Evolutionary conservation across 1,284 basidiomycete genomes (phyloP).

Genomic region (Sporisorium scitamineum): DNA sequence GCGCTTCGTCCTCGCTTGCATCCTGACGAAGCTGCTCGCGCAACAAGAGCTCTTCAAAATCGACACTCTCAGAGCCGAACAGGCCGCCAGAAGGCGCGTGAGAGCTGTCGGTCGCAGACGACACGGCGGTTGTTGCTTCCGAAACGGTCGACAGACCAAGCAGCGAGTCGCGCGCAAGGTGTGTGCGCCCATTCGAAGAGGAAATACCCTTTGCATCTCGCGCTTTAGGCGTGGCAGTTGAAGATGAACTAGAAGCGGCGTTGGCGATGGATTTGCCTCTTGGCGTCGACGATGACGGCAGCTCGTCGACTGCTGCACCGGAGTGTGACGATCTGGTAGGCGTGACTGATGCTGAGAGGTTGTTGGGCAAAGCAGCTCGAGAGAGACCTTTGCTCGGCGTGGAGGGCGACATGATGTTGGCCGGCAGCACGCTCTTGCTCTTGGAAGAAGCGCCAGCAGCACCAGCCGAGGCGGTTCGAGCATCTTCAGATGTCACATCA

Average conservation of each 20-base stretch:
- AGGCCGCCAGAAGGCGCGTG: slow-evolving; percentile 28
- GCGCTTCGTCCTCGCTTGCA: slow-evolving; percentile 1
- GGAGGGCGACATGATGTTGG: slow-evolving; percentile 53
- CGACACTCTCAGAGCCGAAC: slow-evolving; percentile 48
- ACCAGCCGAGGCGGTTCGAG: neutral
- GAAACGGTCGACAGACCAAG: slow-evolving; percentile 46
- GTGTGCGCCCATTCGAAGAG: slow-evolving; percentile 15
- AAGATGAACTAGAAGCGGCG: neutral
- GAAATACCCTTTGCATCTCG: neutral
- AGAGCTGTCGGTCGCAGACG: slow-evolving; percentile 24
- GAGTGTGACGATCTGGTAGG: slow-evolving; percentile 25
- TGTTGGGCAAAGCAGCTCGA: slow-evolving; percentile 12
- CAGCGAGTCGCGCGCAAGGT: slow-evolving; percentile 32
- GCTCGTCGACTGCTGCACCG: slow-evolving; percentile 1
- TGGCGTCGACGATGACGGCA: slow-evolving; percentile 38
- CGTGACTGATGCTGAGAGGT: slow-evolving; percentile 12
- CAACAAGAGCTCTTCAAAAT: slow-evolving; percentile 42
- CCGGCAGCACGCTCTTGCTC: slow-evolving; percentile 21
- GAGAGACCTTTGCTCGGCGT: slow-evolving; percentile 52
- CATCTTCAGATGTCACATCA: slow-evolving; percentile 12
- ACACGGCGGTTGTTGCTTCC: slow-evolving; percentile 36
- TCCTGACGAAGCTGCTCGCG: slow-evolving; percentile 24
- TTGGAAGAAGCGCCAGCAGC: slow-evolving; percentile 1
- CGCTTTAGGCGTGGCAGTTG: slow-evolving; percentile 29
- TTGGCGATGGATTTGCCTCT: slow-evolving; percentile 6